Evolutionary conservation across 2,329 filamentous ascomycete species (phyloP).

Genomic region (Helicocarpus griseus): DNA sequence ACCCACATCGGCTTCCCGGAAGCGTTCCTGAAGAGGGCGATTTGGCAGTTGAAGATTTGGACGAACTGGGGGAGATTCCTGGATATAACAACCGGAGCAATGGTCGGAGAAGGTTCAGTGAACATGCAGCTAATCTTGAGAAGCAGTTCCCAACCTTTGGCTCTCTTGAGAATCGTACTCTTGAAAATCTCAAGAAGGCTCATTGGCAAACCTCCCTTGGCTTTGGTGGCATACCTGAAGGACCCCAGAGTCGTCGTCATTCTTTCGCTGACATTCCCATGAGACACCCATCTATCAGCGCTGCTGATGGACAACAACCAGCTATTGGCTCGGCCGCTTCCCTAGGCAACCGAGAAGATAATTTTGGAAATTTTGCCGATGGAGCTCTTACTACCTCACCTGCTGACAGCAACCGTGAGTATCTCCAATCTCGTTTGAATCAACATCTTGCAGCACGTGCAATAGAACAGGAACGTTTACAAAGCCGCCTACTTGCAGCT

Average conservation of each 20-base stretch:
- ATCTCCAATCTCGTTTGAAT: slow-evolving; percentile 25
- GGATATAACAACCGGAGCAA: slow-evolving; percentile 31
- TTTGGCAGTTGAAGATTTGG: slow-evolving; percentile 34
- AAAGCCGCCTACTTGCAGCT: slow-evolving; percentile 30
- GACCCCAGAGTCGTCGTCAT: slow-evolving; percentile 41
- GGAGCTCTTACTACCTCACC: slow-evolving; percentile 26
- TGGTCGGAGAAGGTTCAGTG: slow-evolving; percentile 34
- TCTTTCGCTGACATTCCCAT: slow-evolving; percentile 43
- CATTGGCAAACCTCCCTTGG: slow-evolving; percentile 44
- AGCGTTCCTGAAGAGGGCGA: slow-evolving; percentile 36
- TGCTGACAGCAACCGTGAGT: slow-evolving; percentile 36
- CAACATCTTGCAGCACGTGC: slow-evolving; percentile 21
- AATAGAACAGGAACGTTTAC: slow-evolving; percentile 30
- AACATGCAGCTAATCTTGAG: slow-evolving; percentile 33
- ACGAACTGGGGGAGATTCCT: slow-evolving; percentile 32
- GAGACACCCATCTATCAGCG: slow-evolving; percentile 35
- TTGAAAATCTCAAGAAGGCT: slow-evolving; percentile 38
- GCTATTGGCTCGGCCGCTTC: slow-evolving; percentile 14
- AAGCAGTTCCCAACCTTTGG: slow-evolving; percentile 29
- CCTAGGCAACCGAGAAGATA: slow-evolving; percentile 28
- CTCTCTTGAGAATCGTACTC: slow-evolving; percentile 32
- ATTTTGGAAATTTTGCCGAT: slow-evolving; percentile 27
- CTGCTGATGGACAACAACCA: slow-evolving; percentile 23
- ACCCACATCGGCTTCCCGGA: slow-evolving; percentile 31
- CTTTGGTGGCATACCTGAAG: slow-evolving; percentile 36